Evolutionary conservation across 2,329 filamentous ascomycete genomes (phyloP).

Genomic region (Penicillium sclerotigenum): DNA sequence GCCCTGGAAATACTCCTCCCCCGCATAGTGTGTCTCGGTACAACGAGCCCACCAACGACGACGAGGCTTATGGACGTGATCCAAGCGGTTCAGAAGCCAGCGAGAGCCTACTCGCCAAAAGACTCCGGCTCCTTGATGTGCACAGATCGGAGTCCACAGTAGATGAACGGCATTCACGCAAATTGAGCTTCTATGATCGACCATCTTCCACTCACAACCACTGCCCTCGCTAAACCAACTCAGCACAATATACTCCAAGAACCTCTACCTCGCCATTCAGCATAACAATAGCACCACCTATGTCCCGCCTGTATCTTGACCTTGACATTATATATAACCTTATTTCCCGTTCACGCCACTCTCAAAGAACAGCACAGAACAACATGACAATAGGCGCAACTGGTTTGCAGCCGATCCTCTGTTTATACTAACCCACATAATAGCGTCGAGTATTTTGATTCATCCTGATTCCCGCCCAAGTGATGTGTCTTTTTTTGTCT

Average conservation of each 20-base stretch:
- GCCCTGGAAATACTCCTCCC: constrained; percentile 27
- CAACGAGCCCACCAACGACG: constrained; percentile 66
- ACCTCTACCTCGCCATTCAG: neutral
- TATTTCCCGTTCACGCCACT: neutral
- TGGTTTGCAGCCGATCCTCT: neutral
- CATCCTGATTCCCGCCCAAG: neutral
- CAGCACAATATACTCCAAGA: neutral
- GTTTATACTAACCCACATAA: constrained; percentile 8
- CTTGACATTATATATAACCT: neutral
- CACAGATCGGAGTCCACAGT: constrained; percentile 29
- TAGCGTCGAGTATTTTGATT: neutral
- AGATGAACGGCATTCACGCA: constrained; percentile 8
- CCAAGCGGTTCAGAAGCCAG: constrained; percentile 46
- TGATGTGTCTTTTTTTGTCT: neutral
- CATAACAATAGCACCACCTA: neutral
- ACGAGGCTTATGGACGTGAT: constrained; percentile 61
- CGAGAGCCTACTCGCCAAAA: constrained; percentile 68
- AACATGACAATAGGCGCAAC: constrained; percentile 1
- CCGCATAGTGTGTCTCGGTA: constrained; percentile 47
- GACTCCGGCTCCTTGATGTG: constrained; percentile 61
- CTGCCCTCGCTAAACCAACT: neutral
- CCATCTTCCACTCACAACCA: neutral
- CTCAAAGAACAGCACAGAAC: neutral
- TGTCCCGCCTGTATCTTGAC: neutral
- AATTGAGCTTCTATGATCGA: neutral